Evolutionary conservation across 23 red algal genomes (phyloP).

Genomic region (Gracilariopsis chorda): DNA sequence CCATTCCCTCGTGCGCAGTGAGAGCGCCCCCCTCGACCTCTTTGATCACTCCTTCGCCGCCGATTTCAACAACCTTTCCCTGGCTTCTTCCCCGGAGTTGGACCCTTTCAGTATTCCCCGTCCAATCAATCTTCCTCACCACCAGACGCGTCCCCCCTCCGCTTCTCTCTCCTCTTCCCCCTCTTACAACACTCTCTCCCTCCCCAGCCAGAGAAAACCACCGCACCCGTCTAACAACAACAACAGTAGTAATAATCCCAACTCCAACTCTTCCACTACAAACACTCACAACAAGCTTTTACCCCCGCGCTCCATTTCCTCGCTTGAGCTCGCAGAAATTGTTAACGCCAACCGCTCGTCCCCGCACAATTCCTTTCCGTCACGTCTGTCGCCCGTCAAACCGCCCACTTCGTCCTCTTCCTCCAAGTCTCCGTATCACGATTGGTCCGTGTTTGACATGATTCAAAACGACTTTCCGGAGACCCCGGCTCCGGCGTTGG

Average conservation of each 20-base stretch:
- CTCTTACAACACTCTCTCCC: background rate
- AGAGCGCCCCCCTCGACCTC: conserved; percentile 51
- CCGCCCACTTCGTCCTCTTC: background rate
- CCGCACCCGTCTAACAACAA: conserved; percentile 13
- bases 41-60: conserved; percentile 29
- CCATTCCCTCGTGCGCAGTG: conserved; percentile 50
- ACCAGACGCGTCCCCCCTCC: background rate
- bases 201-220: conserved; percentile 13
- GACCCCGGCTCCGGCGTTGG: conserved; percentile 54
- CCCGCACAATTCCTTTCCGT: background rate
- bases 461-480: conserved; percentile 92
- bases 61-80: conserved; percentile 13
- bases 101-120: conserved; percentile 13
- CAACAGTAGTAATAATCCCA: background rate
- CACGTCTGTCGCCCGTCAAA: background rate
- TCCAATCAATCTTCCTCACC: background rate
- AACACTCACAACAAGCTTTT: background rate
- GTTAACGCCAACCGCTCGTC: background rate
- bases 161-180: conserved; percentile 8
- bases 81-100: conserved; percentile 11
- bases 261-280: background rate
- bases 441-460: conserved; percentile 80
- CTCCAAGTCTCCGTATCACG: background rate
- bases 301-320: conserved; percentile 42
- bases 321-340: conserved; percentile 35